Evolutionary conservation across 2,329 filamentous ascomycete genomes (phyloP).

Genomic region (Colletotrichum sojae): DNA sequence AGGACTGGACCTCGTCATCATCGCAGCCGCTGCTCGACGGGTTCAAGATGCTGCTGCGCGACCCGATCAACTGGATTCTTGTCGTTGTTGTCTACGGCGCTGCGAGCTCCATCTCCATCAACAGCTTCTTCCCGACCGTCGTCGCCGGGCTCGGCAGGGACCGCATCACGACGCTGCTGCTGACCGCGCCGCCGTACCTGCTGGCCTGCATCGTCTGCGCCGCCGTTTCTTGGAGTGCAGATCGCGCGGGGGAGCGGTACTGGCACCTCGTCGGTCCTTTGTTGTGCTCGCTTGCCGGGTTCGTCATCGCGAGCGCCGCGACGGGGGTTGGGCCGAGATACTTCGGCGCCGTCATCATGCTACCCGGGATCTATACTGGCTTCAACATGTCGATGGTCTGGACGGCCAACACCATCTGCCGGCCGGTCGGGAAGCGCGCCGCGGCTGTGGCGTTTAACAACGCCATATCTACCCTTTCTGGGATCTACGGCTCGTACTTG

Average conservation of each 20-base stretch:
- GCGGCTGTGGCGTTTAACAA: constrained; percentile 45
- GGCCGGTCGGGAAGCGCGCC: constrained; percentile 42
- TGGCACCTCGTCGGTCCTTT: constrained; percentile 38
- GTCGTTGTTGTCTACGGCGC: constrained; percentile 42
- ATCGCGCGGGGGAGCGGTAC: constrained; percentile 35
- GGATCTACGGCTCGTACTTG: constrained; percentile 47
- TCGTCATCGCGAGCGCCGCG: constrained; percentile 34
- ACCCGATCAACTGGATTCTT: constrained; percentile 45
- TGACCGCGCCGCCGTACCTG: constrained; percentile 60
- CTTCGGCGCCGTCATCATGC: constrained; percentile 44
- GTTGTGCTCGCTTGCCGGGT: constrained; percentile 34
- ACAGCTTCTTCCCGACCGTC: constrained; percentile 45
- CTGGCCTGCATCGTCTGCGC: constrained; percentile 53
- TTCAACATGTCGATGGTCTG: constrained; percentile 46
- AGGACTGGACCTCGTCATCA: constrained; percentile 42
- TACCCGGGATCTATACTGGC: constrained; percentile 44
- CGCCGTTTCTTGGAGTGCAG: constrained; percentile 33
- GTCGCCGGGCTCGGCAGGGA: constrained; percentile 33
- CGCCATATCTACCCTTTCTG: constrained; percentile 43
- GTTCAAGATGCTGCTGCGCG: constrained; percentile 41
- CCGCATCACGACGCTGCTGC: constrained; percentile 57
- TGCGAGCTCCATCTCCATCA: constrained; percentile 42
- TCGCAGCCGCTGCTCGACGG: constrained; percentile 42
- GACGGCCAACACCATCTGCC: constrained; percentile 44
- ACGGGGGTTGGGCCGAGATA: constrained; percentile 30